phyloP scores from a whole-genome alignment of 805 yeast genomes.

The Kluyveromyces nonfermentans region DNA sequence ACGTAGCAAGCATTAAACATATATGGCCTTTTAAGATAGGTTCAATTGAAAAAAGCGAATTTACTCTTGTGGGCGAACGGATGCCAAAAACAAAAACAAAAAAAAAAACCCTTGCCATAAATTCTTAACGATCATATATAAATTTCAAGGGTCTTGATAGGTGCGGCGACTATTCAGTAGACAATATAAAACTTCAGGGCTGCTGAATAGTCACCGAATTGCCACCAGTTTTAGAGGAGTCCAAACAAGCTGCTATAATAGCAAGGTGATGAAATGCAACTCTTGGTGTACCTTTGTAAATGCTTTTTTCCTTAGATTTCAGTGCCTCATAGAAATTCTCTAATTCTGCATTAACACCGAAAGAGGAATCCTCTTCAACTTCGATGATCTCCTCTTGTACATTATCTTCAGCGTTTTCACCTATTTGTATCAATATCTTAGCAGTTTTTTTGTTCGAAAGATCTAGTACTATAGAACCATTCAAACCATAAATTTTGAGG shows the following conservation, averaged over 20 bases:
- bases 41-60: too few species aligned
- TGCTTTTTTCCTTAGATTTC: conserved; percentile 45
- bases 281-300: conserved; percentile 55
- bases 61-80: too few species aligned
- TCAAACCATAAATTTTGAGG: conserved; percentile 66
- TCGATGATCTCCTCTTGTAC: conserved; percentile 27
- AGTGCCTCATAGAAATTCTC: conserved; percentile 54
- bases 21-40: too few species aligned
- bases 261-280: conserved; percentile 90
- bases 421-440: conserved; percentile 27
- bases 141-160: too few species aligned
- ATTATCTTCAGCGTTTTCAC: conserved; percentile 20
- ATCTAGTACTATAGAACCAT: conserved; percentile 66
- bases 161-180: too few species aligned
- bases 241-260: conserved; percentile 74
- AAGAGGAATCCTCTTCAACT: conserved; percentile 34
- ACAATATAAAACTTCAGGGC: neutral
- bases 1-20: too few species aligned
- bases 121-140: too few species aligned
- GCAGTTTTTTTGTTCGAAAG: conserved; percentile 40
- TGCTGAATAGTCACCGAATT: conserved; percentile 38
- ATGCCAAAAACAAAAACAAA: too few species aligned
- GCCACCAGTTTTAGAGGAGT: conserved; percentile 52
- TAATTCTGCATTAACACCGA: conserved; percentile 51
- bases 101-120: too few species aligned